Evolutionary conservation across 1,284 basidiomycete genomes (phyloP).

Genomic region (Leccinum subspadiceum): DNA sequence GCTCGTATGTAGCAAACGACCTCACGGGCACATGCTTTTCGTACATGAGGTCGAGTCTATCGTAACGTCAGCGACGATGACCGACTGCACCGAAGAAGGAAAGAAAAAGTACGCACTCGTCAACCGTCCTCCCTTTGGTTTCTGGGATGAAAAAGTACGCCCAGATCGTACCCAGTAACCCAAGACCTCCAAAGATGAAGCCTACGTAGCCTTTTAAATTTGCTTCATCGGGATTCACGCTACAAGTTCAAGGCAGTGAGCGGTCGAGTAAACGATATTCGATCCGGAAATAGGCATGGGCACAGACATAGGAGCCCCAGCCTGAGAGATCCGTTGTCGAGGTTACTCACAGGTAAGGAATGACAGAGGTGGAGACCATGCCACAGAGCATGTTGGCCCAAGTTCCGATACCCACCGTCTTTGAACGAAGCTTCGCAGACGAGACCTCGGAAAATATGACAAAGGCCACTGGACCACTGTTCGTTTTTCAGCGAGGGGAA

Average conservation of each 20-base stretch:
- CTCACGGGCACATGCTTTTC: slow-evolving; percentile 24
- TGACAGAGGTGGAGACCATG: slow-evolving; percentile 20
- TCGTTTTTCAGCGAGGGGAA: too few species aligned
- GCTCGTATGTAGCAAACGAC: slow-evolving; percentile 15
- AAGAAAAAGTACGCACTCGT: slow-evolving; percentile 23
- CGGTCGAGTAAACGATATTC: background rate
- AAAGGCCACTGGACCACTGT: too few species aligned
- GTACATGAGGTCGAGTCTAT: slow-evolving; percentile 27
- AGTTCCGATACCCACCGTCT: slow-evolving; percentile 29
- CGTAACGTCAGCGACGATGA: background rate
- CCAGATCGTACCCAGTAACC: slow-evolving; percentile 23
- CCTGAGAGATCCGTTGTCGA: too few species aligned
- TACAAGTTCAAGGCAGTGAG: background rate
- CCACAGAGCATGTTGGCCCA: slow-evolving; percentile 24
- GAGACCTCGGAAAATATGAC: too few species aligned
- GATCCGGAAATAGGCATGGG: background rate
- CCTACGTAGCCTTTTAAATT: slow-evolving; percentile 31
- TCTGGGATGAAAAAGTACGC: slow-evolving; percentile 30
- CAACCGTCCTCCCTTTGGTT: slow-evolving; percentile 29
- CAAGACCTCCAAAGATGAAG: slow-evolving; percentile 31
- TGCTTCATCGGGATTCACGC: slow-evolving; percentile 29
- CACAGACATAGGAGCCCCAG: too few species aligned
- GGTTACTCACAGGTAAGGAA: too few species aligned
- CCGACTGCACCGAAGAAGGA: background rate
- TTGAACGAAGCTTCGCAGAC: slow-evolving; percentile 26